phyloP scores from a whole-genome alignment of 352 stramenopile genomes.

The Blastocystis sp. region DNA sequence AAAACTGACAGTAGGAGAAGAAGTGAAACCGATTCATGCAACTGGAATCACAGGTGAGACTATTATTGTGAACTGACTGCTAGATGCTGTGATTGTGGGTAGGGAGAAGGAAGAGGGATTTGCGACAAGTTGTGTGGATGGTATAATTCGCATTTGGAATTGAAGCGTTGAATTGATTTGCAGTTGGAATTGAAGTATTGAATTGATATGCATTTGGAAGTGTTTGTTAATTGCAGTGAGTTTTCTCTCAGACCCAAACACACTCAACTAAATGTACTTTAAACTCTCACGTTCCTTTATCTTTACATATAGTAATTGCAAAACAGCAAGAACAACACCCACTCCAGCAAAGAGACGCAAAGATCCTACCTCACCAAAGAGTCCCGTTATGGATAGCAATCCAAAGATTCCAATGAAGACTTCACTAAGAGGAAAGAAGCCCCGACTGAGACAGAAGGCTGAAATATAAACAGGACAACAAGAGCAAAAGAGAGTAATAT shows the following conservation, averaged over 20 bases:
- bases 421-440: constrained; percentile 38
- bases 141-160: constrained; percentile 59
- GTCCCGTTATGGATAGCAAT: constrained; percentile 28
- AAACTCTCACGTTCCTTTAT: constrained; percentile 34
- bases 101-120: constrained; percentile 25
- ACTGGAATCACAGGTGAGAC: constrained; percentile 14
- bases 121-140: constrained; percentile 46
- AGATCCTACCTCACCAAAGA: constrained; percentile 1
- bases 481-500: neutral
- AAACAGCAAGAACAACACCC: neutral
- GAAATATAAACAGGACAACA: constrained; percentile 21
- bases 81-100: constrained; percentile 41
- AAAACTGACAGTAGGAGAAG: neutral
- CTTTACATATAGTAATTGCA: constrained; percentile 16
- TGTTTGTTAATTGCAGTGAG: neutral
- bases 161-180: neutral
- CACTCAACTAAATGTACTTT: constrained; percentile 63
- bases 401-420: constrained; percentile 24
- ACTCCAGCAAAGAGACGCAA: neutral
- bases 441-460: constrained; percentile 32
- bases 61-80: neutral
- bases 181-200: no score
- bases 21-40: constrained; percentile 34
- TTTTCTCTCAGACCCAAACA: neutral
- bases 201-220: neutral